Evolutionary conservation across 1,284 basidiomycete genomes (phyloP), one percentile per base, ranked within the genome.

Genomic region (Puccinia polysora): DNA sequence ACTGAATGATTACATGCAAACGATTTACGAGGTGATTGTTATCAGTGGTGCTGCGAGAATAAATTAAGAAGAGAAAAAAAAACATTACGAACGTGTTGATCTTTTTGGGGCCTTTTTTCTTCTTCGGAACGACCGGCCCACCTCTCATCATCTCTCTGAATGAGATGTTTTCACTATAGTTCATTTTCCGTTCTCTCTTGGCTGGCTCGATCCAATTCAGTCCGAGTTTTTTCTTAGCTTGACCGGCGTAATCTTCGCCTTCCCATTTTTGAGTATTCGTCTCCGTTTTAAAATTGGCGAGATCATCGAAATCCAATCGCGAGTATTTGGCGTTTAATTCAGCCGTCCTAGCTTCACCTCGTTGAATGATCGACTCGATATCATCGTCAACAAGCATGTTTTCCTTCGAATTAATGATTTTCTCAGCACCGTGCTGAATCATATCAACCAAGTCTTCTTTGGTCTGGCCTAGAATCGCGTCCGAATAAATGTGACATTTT

Each of bases 371-470:
- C 18, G 84, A 90, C 70, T 98, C 94, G 74, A 98, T 97, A 78
- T 97, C 94, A 40, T 89, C 91, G 77, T 95, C 88, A 76, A 97
- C 85, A 75, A 89, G 81, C 78, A 90, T 83, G 69, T 89, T 40
- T 49, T 79, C 78, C 34, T 80, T 81, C 23, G 86, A 83, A 78
- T 89, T 94, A 80, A 97, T 95, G 75, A 99, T 97, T 81, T 91
- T 90, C 79, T 98, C 94, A 0, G 94, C 95, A 23, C 96, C 96
- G 79, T 96, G 93, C 25, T 95, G 89, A 75, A 99, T 98, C 92
- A 98, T 98, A 78, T 97, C 94, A 23, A 97, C 83, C 15, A 98
- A 83, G 74, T 98, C 96, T 53, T 97, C 96, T 82, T 98, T 98
- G 30, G 49, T 82, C 88, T 92, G 36, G 91, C 91, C 69, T 72